phyloP scores from a whole-genome alignment of 371 early-diverging fungal genomes.

The Mortierella sp. region DNA sequence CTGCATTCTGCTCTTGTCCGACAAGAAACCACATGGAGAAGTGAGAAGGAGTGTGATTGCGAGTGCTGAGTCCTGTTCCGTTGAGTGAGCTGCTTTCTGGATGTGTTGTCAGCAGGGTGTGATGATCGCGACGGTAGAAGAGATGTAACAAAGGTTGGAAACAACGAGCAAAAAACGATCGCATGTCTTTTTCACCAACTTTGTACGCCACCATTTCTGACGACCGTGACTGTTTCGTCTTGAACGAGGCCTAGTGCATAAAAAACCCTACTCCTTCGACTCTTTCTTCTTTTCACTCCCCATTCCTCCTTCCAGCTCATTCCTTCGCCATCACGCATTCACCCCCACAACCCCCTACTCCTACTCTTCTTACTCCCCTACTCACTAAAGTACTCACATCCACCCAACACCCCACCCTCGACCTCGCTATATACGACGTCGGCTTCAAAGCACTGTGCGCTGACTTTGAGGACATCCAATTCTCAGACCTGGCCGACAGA shows the following conservation, averaged over 20 bases:
- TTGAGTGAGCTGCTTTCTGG: neutral
- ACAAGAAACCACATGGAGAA: constrained; percentile 52
- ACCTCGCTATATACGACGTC: neutral
- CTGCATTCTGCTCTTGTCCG: constrained; percentile 37
- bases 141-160: neutral
- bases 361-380: no score
- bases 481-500: constrained; percentile 16
- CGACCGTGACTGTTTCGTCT: neutral
- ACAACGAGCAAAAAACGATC: neutral
- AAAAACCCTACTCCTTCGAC: neutral
- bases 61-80: neutral
- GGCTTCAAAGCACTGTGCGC: constrained; percentile 20
- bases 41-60: neutral
- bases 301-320: neutral
- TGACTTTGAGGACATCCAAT: constrained; percentile 38
- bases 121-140: neutral
- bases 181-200: neutral
- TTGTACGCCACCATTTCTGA: neutral
- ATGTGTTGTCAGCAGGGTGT: neutral
- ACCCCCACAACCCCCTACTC: neutral
- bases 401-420: neutral
- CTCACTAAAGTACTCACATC: neutral
- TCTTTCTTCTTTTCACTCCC: neutral
- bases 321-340: neutral
- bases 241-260: neutral